Evolutionary conservation across 495 filamentous ascomycete species (phyloP), one percentile per base, ranked within the genome.

Genomic region (Penicillium longicatenatum): DNA sequence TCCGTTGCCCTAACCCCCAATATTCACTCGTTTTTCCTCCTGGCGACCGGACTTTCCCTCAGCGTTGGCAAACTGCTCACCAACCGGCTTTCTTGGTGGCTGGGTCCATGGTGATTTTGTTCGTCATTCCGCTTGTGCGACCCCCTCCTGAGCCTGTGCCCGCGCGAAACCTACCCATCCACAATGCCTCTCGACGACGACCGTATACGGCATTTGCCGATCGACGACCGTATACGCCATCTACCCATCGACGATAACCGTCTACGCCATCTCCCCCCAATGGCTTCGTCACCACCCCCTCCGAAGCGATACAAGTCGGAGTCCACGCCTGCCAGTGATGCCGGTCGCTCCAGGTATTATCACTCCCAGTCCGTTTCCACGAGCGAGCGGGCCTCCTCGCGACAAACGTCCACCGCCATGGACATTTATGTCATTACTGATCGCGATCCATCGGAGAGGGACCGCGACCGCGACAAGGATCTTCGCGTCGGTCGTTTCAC

Each of bases 381-480:
- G 24, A 71, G 67, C 49, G 72, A 76, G 7, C 59, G 64, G 22
- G 62, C 54, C 21, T 66, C 68, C 3, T 72, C 73, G 14, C 67
- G 75, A 46, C 70, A 76, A 50, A 72, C 73, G 9, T 78, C 75
- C 6, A 72, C 74, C 8, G 74, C 74, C 4, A 78, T 78, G 75
- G 74, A 77, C 24, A 71, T 78, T 52, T 70, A 77, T 46, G 60
- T 58, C 44, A 69, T 78, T 53, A 73, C 73, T 20, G 73, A 77
- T 46, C 62, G 71, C 61, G 70, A 75, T 55, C 67, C 68, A 6
- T 37, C 61, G 10, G 65, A 69, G 21, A 61, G 62, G 16, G 39
- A 51, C 19, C 49, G 48, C 2, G 48, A 30, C 7, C 22, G 11
- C 12, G 44, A 46, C 19, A 64, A 60, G 52, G 60, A 70, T 42